Percentiles rank a stretch among this genome's conserved stretches.
phyloP scores from a whole-genome alignment of 768 basidiomycete genomes.

The Pholiota conissans region DNA sequence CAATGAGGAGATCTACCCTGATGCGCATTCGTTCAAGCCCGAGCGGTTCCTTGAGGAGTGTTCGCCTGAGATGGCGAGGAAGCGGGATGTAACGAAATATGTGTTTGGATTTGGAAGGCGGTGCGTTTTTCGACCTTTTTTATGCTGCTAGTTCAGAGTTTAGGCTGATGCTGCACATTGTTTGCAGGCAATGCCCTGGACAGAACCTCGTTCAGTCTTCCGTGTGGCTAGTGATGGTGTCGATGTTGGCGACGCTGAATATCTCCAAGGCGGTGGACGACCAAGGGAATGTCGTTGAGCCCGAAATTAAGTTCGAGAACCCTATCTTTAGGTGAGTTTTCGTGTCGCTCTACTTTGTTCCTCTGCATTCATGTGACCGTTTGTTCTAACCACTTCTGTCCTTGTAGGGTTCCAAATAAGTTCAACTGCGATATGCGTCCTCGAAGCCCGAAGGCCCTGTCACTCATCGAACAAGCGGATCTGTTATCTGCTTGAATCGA shows the following conservation, averaged over 20 bases:
- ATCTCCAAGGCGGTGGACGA: slow-evolving; percentile 25
- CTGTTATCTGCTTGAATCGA: neutral
- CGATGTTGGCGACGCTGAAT: slow-evolving; percentile 16
- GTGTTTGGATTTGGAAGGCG: slow-evolving; percentile 15
- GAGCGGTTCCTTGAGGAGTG: slow-evolving; percentile 32
- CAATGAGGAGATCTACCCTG: slow-evolving; percentile 34
- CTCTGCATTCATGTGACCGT: neutral
- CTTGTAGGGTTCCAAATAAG: slow-evolving; percentile 17
- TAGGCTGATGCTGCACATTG: neutral
- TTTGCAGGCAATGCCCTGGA: slow-evolving; percentile 22
- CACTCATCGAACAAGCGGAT: slow-evolving; percentile 5
- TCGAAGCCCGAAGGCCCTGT: slow-evolving; percentile 22
- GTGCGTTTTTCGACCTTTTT: neutral
- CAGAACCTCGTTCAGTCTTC: slow-evolving; percentile 22
- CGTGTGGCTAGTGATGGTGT: slow-evolving; percentile 19
- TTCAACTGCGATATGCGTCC: slow-evolving; percentile 27
- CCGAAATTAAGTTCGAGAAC: slow-evolving; percentile 24
- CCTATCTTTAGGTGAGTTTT: slow-evolving; percentile 26
- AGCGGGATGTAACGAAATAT: slow-evolving; percentile 9
- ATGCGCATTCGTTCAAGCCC: slow-evolving; percentile 36
- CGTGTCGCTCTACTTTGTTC: no score
- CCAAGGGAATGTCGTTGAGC: slow-evolving; percentile 23
- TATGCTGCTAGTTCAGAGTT: neutral
- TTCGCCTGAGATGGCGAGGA: neutral
- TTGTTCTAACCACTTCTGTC: neutral